A percentile compares a stretch with the other conserved stretches of the same genome.
phyloP scores from a whole-genome alignment of 1,284 basidiomycete species.

The Sporisorium exsertum region DNA sequence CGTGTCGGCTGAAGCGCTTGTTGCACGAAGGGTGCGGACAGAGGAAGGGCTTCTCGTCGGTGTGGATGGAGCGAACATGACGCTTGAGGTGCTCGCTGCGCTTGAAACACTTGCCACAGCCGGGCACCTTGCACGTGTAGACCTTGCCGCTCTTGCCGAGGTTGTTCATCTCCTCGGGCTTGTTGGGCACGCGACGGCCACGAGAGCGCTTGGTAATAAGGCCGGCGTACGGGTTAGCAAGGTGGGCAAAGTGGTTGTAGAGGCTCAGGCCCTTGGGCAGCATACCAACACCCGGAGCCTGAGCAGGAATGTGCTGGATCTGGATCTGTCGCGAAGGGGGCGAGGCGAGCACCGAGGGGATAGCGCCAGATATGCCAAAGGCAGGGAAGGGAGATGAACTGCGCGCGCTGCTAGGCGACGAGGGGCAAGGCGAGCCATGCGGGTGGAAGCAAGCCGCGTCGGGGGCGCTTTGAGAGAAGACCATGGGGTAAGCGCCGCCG shows the following conservation, averaged over 20 bases:
- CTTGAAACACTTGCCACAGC: conserved; percentile 66
- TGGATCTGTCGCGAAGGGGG: conserved; percentile 41
- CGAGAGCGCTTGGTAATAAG: conserved; percentile 66
- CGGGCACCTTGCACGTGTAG: conserved; percentile 66
- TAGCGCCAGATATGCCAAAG: conserved; percentile 21
- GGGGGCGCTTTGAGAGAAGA: conserved; percentile 47
- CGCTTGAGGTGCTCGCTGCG: conserved; percentile 66
- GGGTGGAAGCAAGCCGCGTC: conserved; percentile 31
- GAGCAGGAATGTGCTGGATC: conserved; percentile 40
- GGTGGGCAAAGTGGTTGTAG: conserved; percentile 43
- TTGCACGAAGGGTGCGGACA: conserved; percentile 60
- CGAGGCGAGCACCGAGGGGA: conserved; percentile 37
- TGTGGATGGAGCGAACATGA: conserved; percentile 65
- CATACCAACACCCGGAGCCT: conserved; percentile 32
- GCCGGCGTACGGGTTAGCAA: conserved; percentile 53
- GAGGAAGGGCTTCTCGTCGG: conserved; percentile 65
- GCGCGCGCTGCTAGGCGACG: conserved; percentile 46
- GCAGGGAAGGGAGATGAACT: conserved; percentile 43
- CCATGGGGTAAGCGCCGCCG: conserved; percentile 33
- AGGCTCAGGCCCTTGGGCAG: conserved; percentile 51
- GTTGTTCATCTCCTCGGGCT: conserved; percentile 65
- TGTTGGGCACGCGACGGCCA: conserved; percentile 63
- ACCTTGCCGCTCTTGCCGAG: conserved; percentile 66
- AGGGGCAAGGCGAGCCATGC: conserved; percentile 46
- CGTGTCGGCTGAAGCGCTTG: conserved; percentile 64